phyloP scores from a whole-genome alignment of 495 filamentous ascomycete genomes.

The Aspergillus homomorphus region DNA sequence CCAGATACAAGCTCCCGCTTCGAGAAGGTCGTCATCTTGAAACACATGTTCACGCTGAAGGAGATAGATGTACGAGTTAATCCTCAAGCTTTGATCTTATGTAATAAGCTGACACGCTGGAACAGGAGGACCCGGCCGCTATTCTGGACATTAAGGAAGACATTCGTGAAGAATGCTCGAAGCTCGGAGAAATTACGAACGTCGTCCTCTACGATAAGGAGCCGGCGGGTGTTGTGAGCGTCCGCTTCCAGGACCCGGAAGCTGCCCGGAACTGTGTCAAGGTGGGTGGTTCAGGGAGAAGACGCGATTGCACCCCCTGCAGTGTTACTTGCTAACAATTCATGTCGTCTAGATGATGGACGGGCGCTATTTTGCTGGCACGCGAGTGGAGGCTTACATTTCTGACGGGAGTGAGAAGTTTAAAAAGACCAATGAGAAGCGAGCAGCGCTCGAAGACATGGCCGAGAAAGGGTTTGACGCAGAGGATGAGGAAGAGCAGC shows the following conservation, averaged over 20 bases:
- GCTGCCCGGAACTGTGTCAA: slow-evolving; percentile 71
- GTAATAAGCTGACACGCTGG: slow-evolving; percentile 19
- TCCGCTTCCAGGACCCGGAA: slow-evolving; percentile 67
- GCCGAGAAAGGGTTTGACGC: slow-evolving; percentile 43
- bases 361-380: slow-evolving; percentile 73
- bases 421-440: slow-evolving; percentile 58
- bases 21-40: slow-evolving; percentile 81
- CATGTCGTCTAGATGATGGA: slow-evolving; percentile 58
- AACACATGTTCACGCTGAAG: slow-evolving; percentile 89
- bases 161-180: slow-evolving; percentile 82
- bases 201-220: slow-evolving; percentile 88
- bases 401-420: slow-evolving; percentile 74
- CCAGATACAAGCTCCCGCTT: slow-evolving; percentile 58
- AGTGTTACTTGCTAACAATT: not conserved
- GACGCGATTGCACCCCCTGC: not conserved
- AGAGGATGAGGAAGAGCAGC: slow-evolving; percentile 41
- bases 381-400: slow-evolving; percentile 72
- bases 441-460: slow-evolving; percentile 40
- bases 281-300: slow-evolving; percentile 31
- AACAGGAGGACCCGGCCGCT: slow-evolving; percentile 72
- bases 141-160: slow-evolving; percentile 92
- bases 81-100: not conserved
- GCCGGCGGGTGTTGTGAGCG: slow-evolving; percentile 79
- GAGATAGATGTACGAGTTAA: slow-evolving; percentile 60
- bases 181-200: slow-evolving; percentile 85